phyloP scores from a whole-genome alignment of 768 basidiomycete species.

The Russula foetens region DNA sequence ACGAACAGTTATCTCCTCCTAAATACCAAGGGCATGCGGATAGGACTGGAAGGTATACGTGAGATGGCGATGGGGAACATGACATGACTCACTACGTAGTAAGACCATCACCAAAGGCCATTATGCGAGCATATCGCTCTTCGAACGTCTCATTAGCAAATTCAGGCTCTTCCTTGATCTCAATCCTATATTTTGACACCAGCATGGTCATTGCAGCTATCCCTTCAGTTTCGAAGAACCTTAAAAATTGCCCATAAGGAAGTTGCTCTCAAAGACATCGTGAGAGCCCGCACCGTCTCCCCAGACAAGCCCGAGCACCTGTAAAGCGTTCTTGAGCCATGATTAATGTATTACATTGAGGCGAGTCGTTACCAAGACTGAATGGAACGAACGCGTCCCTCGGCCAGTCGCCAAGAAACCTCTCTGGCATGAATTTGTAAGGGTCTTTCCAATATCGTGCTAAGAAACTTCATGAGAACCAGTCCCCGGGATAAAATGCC shows the following conservation, averaged over 20 bases:
- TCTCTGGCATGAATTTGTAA: conserved; percentile 33
- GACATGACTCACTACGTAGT: too few species aligned
- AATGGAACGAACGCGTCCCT: conserved; percentile 30
- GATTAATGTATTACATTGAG: neutral
- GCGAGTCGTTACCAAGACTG: conserved; percentile 15
- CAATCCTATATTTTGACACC: conserved; percentile 37
- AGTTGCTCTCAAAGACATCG: neutral
- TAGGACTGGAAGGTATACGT: too few species aligned
- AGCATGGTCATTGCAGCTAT: conserved; percentile 40
- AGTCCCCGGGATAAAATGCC: too few species aligned
- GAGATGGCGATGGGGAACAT: too few species aligned
- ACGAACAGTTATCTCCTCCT: too few species aligned
- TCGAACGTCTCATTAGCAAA: conserved; percentile 39
- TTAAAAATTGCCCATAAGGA: conserved; percentile 14
- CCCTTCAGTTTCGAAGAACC: conserved; percentile 44
- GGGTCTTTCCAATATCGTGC: conserved; percentile 52
- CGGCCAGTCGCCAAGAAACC: conserved; percentile 29
- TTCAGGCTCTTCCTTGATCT: conserved; percentile 41
- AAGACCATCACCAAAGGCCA: neutral
- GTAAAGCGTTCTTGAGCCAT: neutral
- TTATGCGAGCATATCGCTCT: conserved; percentile 29
- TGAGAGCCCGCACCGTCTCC: conserved; percentile 14
- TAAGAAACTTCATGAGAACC: conserved; percentile 18
- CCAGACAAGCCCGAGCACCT: conserved; percentile 21
- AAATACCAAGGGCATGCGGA: too few species aligned